Evolutionary conservation across 2,329 filamentous ascomycete genomes (phyloP).

Genomic region (Ceratocystis cubensis): DNA sequence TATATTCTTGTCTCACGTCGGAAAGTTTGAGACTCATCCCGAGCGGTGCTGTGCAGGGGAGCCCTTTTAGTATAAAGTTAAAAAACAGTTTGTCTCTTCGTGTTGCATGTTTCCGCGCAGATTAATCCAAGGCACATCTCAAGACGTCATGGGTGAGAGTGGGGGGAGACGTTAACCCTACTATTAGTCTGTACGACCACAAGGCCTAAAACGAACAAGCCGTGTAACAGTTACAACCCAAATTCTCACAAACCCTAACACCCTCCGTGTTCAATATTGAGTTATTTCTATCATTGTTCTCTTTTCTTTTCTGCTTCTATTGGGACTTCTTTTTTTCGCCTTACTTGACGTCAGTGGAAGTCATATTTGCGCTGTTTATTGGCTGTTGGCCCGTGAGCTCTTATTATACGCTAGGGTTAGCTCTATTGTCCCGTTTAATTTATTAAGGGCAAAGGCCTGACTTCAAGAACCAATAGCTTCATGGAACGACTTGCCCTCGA

Average conservation of each 20-base stretch:
- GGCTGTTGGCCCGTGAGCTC: neutral
- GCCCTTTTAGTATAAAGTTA: neutral
- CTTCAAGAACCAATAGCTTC: no score
- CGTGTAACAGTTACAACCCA: no score
- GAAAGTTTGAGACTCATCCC: slow-evolving; percentile 4
- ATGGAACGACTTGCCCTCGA: no score
- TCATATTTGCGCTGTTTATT: neutral
- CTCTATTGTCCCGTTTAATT: neutral
- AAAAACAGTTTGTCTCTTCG: neutral
- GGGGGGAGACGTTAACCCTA: neutral
- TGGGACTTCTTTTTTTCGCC: neutral
- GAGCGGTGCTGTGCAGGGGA: neutral
- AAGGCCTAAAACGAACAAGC: no score
- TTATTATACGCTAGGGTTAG: no score
- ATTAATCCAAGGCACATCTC: neutral
- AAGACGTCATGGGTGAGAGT: neutral
- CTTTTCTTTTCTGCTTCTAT: neutral
- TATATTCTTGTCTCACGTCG: neutral
- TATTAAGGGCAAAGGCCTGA: neutral
- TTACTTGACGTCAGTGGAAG: neutral
- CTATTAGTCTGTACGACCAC: neutral
- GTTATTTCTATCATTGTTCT: neutral
- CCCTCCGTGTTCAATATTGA: neutral
- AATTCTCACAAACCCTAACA: neutral
- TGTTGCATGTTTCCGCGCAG: neutral